A percentile compares a stretch with the other conserved stretches of the same genome.
Conservation (phyloP, 75 land plant species). For the Cryptomeria japonica region DNA sequence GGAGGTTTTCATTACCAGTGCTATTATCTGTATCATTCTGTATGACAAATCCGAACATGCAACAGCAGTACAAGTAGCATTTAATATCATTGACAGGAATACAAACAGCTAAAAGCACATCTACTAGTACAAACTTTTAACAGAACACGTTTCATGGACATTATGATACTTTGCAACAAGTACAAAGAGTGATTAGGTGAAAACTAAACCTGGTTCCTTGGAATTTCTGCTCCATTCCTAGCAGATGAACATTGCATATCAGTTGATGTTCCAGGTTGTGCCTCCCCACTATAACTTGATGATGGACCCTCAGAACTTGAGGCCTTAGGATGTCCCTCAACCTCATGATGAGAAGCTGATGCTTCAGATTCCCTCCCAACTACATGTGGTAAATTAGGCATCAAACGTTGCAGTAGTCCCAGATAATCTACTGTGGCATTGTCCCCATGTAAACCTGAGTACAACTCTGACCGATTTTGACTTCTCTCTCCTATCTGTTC, state of each 20-base stretch:
- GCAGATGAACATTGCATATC: background rate
- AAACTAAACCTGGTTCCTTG: background rate
- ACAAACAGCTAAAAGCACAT: background rate
- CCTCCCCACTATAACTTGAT: background rate
- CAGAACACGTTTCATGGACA: background rate
- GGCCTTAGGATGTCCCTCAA: constrained; percentile 9
- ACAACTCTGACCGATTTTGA: constrained; percentile 4
- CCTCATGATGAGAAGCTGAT: background rate
- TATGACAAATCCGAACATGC: background rate
- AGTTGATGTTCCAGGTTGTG: background rate
- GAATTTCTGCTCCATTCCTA: background rate
- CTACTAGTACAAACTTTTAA: background rate
- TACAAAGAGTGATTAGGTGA: background rate
- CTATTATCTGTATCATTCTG: background rate
- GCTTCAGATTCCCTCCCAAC: constrained; percentile 1
- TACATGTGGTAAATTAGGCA: background rate
- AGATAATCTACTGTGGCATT: background rate
- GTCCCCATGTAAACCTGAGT: background rate
- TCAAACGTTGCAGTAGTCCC: constrained; percentile 2
- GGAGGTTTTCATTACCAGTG: background rate
- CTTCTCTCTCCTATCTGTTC: constrained; percentile 8
- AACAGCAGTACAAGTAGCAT: background rate
- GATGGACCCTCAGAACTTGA: constrained; percentile 8
- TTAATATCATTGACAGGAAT: background rate
- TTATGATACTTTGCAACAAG: background rate